Base-by-base conservation (phyloP, 2,329 filamentous ascomycete genomes). In the Botrytis squamosa region DNA sequence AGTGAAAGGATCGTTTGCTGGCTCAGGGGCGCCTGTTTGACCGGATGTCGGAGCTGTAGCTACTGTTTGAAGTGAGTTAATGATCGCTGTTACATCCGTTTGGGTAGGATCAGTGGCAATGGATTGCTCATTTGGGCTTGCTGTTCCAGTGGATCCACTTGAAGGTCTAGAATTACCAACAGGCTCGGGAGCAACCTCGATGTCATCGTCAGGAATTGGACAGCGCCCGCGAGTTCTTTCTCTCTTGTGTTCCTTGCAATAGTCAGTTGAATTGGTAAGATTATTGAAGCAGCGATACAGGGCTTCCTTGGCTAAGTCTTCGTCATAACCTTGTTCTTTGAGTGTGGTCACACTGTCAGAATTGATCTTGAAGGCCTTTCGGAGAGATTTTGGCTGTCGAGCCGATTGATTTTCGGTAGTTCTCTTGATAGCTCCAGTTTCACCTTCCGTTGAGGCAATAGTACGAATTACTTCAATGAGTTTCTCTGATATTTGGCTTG, bases 401-500 rank as follows among this genome's bases (percentile, higher is more conserved):
- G 85, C 83, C 46, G 82, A 82, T 71, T 89, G 57, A 18, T 16
- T 89, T 68, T 94, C 92, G 16, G 86, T 83, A 18, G 86, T 83
- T 73, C 87, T 90, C 79, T 85, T 91, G 80, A 86, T 87, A 29
- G 89, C 92, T 74, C 86, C 87, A 14, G 85, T 83, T 81, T 99
- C 96, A 73, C 89, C 86, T 72, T 97, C 94, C n/a, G 89, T 92
- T 74, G 90, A 88, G 18, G 94, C 88, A 25, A 97, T 91, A 8
- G 89, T 89, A 78, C 93, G 93, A 73, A 99, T 85, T 65, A 97
- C 95, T 46, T 94, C 92, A 74, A 98, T 89, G 22, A 97, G 85
- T 71, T 90, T 91, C 77, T 93, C 92, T 29, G 96, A 89, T 60
- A 95, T 92, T 36, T 90, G 87, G 38, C 90, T 91, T 4, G 92